Conservation (phyloP, 352 stramenopile species). For the Phytophthora cactorum region DNA sequence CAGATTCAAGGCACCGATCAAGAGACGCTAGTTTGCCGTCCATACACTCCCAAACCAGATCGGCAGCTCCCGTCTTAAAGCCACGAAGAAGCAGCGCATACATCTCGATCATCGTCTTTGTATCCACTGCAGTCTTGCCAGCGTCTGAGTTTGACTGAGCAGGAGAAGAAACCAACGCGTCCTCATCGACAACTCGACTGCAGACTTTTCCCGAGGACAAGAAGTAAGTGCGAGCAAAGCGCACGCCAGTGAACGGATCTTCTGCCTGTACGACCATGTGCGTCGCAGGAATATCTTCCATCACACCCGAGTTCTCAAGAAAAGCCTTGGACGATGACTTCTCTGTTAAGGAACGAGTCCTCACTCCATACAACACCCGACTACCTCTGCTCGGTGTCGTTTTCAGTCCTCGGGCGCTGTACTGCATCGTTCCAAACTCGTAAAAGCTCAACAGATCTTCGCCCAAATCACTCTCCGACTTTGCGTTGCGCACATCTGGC, state of each 20-base stretch:
- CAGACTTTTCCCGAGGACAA: constrained; percentile 62
- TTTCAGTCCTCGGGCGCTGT: constrained; percentile 46
- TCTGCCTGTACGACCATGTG: constrained; percentile 77
- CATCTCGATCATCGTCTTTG: constrained; percentile 34
- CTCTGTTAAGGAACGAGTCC: constrained; percentile 36
- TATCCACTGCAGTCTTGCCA: constrained; percentile 22
- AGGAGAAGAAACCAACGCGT: constrained; percentile 56
- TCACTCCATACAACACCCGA: constrained; percentile 67
- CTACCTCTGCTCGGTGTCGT: constrained; percentile 42
- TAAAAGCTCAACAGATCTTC: constrained; percentile 82
- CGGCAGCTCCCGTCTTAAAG: constrained; percentile 32
- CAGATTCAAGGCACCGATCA: constrained; percentile 27
- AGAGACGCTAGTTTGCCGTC: constrained; percentile 16
- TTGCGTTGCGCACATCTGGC: constrained; percentile 39
- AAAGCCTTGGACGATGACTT: constrained; percentile 48
- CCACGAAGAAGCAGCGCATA: constrained; percentile 47
- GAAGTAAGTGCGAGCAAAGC: constrained; percentile 74
- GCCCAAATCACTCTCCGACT: constrained; percentile 60
- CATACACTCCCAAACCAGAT: constrained; percentile 31
- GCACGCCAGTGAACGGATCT: constrained; percentile 74
- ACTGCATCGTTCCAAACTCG: constrained; percentile 82
- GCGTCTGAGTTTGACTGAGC: constrained; percentile 18
- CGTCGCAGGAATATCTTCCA: constrained; percentile 39
- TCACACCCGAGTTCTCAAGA: constrained; percentile 38
- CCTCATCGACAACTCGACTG: constrained; percentile 57